A percentile compares a stretch with the other conserved stretches of the same genome.
phyloP scores from a whole-genome alignment of 2,329 filamentous ascomycete genomes.

The Stagonosporopsis cucurbitacearum region DNA sequence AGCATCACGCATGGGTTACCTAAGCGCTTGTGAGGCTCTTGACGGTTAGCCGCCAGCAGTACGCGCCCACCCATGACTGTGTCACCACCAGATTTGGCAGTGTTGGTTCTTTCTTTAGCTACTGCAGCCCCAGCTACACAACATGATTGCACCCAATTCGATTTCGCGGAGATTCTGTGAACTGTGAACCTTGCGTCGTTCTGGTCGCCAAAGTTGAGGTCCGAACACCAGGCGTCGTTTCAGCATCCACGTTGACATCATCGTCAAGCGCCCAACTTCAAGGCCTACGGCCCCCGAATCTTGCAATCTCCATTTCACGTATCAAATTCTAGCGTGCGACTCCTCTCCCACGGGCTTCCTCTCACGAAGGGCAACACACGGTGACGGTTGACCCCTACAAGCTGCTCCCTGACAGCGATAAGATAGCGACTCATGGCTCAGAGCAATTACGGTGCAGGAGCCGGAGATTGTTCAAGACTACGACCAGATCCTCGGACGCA shows the following conservation, averaged over 20 bases:
- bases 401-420: background rate
- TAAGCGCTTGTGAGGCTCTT: conserved; percentile 42
- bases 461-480: background rate
- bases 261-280: conserved; percentile 14
- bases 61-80: conserved; percentile 8
- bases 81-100: conserved; percentile 12
- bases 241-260: conserved; percentile 22
- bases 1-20: conserved; percentile 14
- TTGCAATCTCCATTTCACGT: conserved; percentile 11
- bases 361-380: background rate
- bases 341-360: background rate
- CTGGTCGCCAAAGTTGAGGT: conserved; percentile 16
- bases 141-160: conserved; percentile 21
- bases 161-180: conserved; percentile 11
- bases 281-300: conserved; percentile 13
- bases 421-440: background rate
- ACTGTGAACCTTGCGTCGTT: conserved; percentile 21
- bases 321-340: background rate
- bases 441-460: background rate
- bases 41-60: conserved; percentile 16
- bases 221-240: conserved; percentile 28
- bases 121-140: conserved; percentile 23
- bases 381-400: no score
- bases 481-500: background rate
- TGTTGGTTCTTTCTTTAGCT: conserved; percentile 13